A percentile compares a stretch with the other conserved stretches of the same genome.
These are phyloP conservation scores for Beauveria rudraprayagi DNA, from an alignment of 2,329 filamentous ascomycete species.

Conservation along the genomic window DNA sequence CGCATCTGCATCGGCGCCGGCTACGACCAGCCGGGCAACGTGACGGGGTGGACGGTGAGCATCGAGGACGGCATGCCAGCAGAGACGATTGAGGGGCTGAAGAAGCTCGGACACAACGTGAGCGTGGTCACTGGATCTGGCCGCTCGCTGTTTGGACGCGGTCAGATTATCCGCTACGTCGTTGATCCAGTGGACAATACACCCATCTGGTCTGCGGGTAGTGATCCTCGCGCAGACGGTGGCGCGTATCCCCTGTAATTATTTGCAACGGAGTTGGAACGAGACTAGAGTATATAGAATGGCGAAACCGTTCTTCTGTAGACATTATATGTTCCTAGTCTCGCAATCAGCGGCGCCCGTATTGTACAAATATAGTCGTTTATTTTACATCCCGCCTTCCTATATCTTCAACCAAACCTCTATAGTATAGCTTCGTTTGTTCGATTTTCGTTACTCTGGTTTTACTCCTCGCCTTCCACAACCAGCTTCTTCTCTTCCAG, in stretches of 20 bases:
- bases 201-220: slow-evolving; percentile 78
- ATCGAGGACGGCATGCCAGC: slow-evolving; percentile 75
- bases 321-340: neutral
- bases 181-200: slow-evolving; percentile 60
- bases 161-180: slow-evolving; percentile 76
- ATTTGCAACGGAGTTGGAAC: neutral
- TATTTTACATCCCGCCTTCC: neutral
- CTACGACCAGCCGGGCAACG: slow-evolving; percentile 52
- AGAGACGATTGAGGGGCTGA: slow-evolving; percentile 59
- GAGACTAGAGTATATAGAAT: neutral
- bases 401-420: neutral
- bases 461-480: slow-evolving; percentile 41
- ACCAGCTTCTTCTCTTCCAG: slow-evolving; percentile 90
- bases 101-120: slow-evolving; percentile 64
- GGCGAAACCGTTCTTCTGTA: neutral
- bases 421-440: neutral
- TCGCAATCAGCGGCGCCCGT: neutral
- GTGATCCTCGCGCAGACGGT: slow-evolving; percentile 82
- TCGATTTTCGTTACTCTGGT: slow-evolving; percentile 12
- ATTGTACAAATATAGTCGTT: slow-evolving; percentile 5
- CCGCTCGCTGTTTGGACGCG: slow-evolving; percentile 70
- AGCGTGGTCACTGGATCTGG: slow-evolving; percentile 56
- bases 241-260: slow-evolving; percentile 42
- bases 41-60: slow-evolving; percentile 57
- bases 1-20: slow-evolving; percentile 79